A percentile compares a stretch with the other conserved stretches of the same genome.
Evolutionary conservation across 495 filamentous ascomycete species (phyloP).

Genomic region (Glonium stellatum): DNA sequence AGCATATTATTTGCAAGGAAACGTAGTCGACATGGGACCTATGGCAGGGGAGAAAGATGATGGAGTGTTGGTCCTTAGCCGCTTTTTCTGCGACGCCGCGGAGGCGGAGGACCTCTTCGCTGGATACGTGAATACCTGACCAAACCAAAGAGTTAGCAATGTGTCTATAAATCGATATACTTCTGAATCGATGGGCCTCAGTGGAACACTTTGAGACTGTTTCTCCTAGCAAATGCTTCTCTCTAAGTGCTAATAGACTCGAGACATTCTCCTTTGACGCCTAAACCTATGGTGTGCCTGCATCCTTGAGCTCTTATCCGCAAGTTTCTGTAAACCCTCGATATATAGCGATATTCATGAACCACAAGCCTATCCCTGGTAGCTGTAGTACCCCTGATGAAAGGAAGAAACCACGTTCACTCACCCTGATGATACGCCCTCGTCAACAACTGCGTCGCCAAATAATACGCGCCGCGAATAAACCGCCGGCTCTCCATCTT

Average conservation of each 20-base stretch:
- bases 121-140: constrained; percentile 79
- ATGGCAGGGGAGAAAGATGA: constrained; percentile 93
- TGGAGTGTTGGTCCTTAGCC: constrained; percentile 79
- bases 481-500: constrained; percentile 96
- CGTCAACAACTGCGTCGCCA: constrained; percentile 78
- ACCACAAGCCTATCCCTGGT: neutral
- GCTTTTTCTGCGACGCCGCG: constrained; percentile 75
- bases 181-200: neutral
- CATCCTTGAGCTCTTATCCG: too few species aligned
- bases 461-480: constrained; percentile 85
- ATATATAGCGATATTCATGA: neutral
- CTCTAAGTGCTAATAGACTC: too few species aligned
- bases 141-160: neutral
- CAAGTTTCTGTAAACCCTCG: too few species aligned
- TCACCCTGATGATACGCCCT: constrained; percentile 88
- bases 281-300: too few species aligned
- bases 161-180: neutral
- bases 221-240: too few species aligned
- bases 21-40: constrained; percentile 95
- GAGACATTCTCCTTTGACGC: too few species aligned
- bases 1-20: constrained; percentile 87
- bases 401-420: constrained; percentile 6
- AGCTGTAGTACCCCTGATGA: neutral
- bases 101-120: constrained; percentile 80
- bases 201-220: too few species aligned